A percentile compares a stretch with the other conserved stretches of the same genome.
These are phyloP conservation scores for Serendipita sp. DNA, from an alignment of 768 basidiomycete species.

Conservation along the genomic window DNA sequence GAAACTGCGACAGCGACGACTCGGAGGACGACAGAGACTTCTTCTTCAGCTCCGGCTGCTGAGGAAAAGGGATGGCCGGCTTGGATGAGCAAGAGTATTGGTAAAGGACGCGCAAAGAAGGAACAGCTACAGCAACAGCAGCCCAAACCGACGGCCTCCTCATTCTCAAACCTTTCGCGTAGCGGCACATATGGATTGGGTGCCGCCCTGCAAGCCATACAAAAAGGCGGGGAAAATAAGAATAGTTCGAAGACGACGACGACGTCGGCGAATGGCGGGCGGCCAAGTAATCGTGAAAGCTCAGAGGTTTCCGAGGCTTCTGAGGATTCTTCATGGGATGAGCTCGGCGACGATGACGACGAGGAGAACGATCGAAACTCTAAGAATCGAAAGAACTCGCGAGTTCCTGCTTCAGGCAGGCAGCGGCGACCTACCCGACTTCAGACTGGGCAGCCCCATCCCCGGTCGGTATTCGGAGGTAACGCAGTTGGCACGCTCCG, in stretches of 20 bases:
- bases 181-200: neutral
- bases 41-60: neutral
- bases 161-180: neutral
- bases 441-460: neutral
- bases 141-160: neutral
- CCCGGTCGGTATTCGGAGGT: neutral
- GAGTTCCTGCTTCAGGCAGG: neutral
- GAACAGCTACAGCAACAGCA: neutral
- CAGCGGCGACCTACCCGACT: neutral
- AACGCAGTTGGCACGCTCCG: neutral
- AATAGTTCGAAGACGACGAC: too few relatives aligned
- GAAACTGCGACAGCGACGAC: neutral
- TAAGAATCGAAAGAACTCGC: neutral
- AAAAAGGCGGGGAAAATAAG: neutral
- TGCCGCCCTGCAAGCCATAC: neutral
- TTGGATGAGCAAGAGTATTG: neutral
- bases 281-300: neutral
- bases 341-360: neutral
- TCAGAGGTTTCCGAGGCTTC: neutral
- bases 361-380: neutral
- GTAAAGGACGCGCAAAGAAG: neutral
- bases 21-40: neutral
- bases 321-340: slow-evolving; percentile 2
- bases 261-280: neutral
- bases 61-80: neutral